Evolutionary conservation across 768 basidiomycete genomes (phyloP), one percentile per base, ranked within the genome.

Genomic region (Lactarius psammicola): DNA sequence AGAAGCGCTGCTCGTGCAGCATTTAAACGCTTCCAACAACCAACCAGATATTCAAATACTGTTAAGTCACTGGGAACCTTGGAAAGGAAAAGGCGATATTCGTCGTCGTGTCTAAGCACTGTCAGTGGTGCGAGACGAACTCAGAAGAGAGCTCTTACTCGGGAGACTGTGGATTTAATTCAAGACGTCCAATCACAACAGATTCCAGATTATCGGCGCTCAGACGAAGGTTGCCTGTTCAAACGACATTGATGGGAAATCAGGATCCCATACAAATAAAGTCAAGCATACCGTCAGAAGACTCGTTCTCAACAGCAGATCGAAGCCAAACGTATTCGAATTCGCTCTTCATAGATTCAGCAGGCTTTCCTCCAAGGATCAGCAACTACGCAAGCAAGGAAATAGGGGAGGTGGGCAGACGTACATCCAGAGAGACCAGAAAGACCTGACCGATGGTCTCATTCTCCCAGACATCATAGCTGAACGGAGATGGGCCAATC

Each of bases 11-110:
- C 76, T 65, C 81, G 80, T 17, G 81, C 81, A 8, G 77, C 68
- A 68, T 90, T 89, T 49, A 90, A 70, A n/a, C 95, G 84, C 76
- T 92, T 94, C 96, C 96, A 99, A 72, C 90, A 89, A 23, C 89
- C 89, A 10, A 93, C 83, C 28, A 99, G 81, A 74, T 94, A 98
- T 72, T 97, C 93, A 65, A 96, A 94, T 0, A 86, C 82, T 0
- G 95, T 94, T 75, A 94, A 87, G 62, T 87, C 77, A 9, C 84
- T 69, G 10, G 94, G 93, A 20, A 98, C 78, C 28, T 89, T 89
- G 3, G 90, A 90, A 1, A 92, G 75, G 20, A 92, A 86, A 6
- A 87, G 79, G 40, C 88, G 78, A 73, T 85, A 90, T 26, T 91
- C 89, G n/a, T 88, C 75, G 69, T 92, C 90, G 72, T 87, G 86